Evolutionary conservation across 192 early-diverging fungal genomes (phyloP), one percentile per base, ranked within the genome.

Genomic region (Mortierella antarctica): DNA sequence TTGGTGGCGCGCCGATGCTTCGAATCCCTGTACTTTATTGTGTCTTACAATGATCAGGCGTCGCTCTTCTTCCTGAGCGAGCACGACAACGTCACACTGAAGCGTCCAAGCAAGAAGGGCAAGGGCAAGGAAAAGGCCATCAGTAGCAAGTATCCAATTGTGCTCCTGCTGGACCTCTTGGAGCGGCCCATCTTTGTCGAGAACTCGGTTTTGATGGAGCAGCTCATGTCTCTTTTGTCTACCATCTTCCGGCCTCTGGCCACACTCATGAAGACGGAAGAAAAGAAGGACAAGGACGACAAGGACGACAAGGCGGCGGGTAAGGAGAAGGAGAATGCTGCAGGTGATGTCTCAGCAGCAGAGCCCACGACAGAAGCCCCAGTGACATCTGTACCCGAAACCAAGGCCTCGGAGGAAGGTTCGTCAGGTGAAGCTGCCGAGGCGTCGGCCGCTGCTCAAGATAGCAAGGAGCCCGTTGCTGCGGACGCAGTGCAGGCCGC

Each of bases 1-100:
- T 71, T 98, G 11, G 92, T 96, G 8, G 93, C 95, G 0, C 95
- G 96, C 70, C 86, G 97, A 18, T 93, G 92, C 74, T 85, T 99
- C n/a, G 95, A 97, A 65, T 89, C 92, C 14, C 83, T 99, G 55
- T 90, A 90, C 50, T 90, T 88, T 62, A 87, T 99, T 60, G 94
- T 96, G 0, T 82, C 87, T n/a, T 89, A 85, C 67, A 99, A 97
- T 80, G 88, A 91, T 6, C 88, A 89, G 20, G 87, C 96, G 0
- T 87, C 91, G 55, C 89, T 88, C 21, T 97, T 95, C 74, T 93
- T 96, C 73, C 84, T 96, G 69, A 85, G 84, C 21, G 93, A 93
- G 74, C 88, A 89, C 56, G 94, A 95, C 41, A 74, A 80, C 17
- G 70, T 89, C 18, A 84, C 84, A 23, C 70, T 86, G 45, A 76